Evolutionary conservation across 768 basidiomycete species (phyloP), one percentile per base, ranked within the genome.

Genomic region (Lentinus tigrinus): DNA sequence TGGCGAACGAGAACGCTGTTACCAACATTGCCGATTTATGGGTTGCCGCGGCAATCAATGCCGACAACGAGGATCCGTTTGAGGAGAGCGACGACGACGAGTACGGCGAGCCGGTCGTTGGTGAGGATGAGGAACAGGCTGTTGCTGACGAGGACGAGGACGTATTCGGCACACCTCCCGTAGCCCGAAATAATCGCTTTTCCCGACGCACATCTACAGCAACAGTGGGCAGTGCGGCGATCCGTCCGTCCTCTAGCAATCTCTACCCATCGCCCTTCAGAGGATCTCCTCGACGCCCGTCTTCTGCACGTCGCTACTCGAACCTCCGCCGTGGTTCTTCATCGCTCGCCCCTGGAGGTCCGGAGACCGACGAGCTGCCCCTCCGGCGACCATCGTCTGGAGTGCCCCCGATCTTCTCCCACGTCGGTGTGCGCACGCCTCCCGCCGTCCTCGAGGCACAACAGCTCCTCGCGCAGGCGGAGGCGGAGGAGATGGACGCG

Each of bases 41-140:
- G 97, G 93, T 98, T 51, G 93, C 94, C 4, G 91, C 95, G 19
- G 97, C 96, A 6, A 93, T 96, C 76, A 97, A 96, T 58, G 93
- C 88, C 28, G 95, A 96, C 68, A 89, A 91, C 64, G 93, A 95
- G 62, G 87, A 94, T 56, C 86, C 87, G 3, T 90, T 89, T 58
- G 60, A 79, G 59, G 77, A 78, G 58, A 72, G 74, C 17, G 80
- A 63, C 23, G 80, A 63, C 23, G 52, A 63, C 23, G 84, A 86
- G 64, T 76, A 50, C 14, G 68, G 70, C n/a, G 65, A 57, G 8
- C 61, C 59, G 39, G 54, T 47, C 4, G 54, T 52, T 19, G 74
- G 75, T 9, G 75, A 74, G 10, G 69, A 67, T 17, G 57, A 60
- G n/a, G 64, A 49, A n/a, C 71, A 70, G 27, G 72, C 63, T 0